Evolutionary conservation across 164 flowering plant species (phyloP).

Genomic region (Echeveria elegans): DNA sequence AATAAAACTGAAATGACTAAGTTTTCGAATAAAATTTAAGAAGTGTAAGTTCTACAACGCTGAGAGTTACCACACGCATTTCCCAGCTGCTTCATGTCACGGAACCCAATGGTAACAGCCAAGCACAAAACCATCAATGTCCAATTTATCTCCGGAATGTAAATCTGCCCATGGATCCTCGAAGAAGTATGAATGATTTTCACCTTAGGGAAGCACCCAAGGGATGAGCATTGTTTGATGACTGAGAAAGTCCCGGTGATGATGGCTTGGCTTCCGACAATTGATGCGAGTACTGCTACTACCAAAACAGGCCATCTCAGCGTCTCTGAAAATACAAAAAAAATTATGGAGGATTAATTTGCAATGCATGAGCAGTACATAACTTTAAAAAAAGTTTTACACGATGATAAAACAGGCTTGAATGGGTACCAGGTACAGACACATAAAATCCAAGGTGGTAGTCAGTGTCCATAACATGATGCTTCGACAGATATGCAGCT

Average conservation of each 20-base stretch:
- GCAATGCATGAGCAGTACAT: neutral
- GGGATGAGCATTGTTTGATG: constrained; percentile 55
- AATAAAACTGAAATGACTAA: too few species aligned
- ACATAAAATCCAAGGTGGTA: constrained; percentile 59
- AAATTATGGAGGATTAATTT: too few species aligned
- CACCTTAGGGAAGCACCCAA: constrained; percentile 63
- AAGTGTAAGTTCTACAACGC: too few species aligned
- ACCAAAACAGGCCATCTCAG: constrained; percentile 54
- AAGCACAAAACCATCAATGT: constrained; percentile 53
- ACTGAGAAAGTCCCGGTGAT: constrained; percentile 69
- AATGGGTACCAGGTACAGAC: constrained; percentile 64
- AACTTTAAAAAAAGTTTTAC: neutral
- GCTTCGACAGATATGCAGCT: constrained; percentile 78
- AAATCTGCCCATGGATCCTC: constrained; percentile 55
- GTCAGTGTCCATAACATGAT: constrained; percentile 34
- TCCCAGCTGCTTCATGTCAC: constrained; percentile 55
- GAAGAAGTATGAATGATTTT: constrained; percentile 58
- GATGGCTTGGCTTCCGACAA: constrained; percentile 66
- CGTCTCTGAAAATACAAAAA: constrained; percentile 26
- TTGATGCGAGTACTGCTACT: constrained; percentile 56
- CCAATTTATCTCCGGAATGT: constrained; percentile 71
- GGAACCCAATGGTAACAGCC: constrained; percentile 55
- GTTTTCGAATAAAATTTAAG: too few species aligned
- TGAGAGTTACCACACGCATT: constrained; percentile 48
- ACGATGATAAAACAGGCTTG: neutral